Conservation (phyloP, 2,329 filamentous ascomycete genomes). For the Penicillium freii region DNA sequence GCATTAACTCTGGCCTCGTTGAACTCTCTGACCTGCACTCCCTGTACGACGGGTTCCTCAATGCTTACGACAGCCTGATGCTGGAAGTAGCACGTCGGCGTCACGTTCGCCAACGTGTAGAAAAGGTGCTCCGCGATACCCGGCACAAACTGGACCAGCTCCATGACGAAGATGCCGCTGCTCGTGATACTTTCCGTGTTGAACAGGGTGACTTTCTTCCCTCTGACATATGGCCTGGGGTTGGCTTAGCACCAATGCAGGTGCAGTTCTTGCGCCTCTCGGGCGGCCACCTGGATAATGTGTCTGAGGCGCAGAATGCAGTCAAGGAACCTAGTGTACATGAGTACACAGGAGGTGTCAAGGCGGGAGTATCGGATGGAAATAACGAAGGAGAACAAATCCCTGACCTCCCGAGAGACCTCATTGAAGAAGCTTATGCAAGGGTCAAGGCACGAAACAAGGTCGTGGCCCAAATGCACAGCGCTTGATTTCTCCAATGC, state of each 20-base stretch:
- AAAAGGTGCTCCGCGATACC: constrained; percentile 72
- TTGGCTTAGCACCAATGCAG: constrained; percentile 58
- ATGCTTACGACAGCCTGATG: constrained; percentile 79
- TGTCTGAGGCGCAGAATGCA: constrained; percentile 9
- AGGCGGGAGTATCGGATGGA: constrained; percentile 10
- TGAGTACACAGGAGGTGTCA: constrained; percentile 3
- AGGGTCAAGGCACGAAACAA: constrained; percentile 37
- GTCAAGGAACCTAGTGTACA: background rate
- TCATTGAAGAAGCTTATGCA: constrained; percentile 45
- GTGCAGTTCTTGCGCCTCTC: constrained; percentile 41
- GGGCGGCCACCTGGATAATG: constrained; percentile 34
- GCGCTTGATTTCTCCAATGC: background rate
- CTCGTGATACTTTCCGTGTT: constrained; percentile 73
- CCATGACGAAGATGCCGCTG: constrained; percentile 67
- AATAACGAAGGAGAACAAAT: constrained; percentile 37
- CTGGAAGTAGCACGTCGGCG: constrained; percentile 78
- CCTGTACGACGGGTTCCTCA: constrained; percentile 86
- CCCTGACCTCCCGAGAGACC: constrained; percentile 42
- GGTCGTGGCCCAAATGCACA: constrained; percentile 13
- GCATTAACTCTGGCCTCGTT: constrained; percentile 65
- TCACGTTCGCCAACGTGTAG: constrained; percentile 69
- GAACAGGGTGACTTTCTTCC: constrained; percentile 86
- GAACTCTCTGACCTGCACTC: constrained; percentile 74
- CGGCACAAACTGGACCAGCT: constrained; percentile 73
- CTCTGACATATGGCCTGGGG: constrained; percentile 79